Base-by-base conservation (phyloP, 2,329 filamentous ascomycete genomes). In the Ophiostoma novo-ulmi region DNA sequence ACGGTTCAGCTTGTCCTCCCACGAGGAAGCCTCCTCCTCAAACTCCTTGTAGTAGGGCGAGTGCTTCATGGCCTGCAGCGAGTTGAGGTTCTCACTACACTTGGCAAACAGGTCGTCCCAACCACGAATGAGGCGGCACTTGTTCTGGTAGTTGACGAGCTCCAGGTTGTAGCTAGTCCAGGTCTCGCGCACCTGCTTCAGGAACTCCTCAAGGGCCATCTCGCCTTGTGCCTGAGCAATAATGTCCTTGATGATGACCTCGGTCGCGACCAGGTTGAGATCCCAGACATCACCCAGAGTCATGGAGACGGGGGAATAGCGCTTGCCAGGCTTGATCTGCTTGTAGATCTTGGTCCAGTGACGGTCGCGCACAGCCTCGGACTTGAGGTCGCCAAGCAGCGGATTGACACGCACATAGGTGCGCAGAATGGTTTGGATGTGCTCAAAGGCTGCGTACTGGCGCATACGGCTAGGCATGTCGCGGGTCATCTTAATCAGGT, bases 1-100 rank as follows among this genome's bases (percentile, higher is more conserved):
- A 65, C 95, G 89, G 79, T 98, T 99, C 36, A 99, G 86, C 79
- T 97, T 97, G 81, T 99, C 96, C 80, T 99, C 96, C 95, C 95
- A 99, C 0, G 91, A 88, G 0, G 93, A 91, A 7, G 96, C 96
- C 76, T 99, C 95, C 76, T 99, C 95, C 78, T 99, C 95, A 73
- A 99, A 99, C 76, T 98, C 94, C 80, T 97, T 98, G 85, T 97
- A 99, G 80, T 99, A 99, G 0, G 95, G 95, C 5, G 95, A 99
- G 80, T 99, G 94, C 78, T 93, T 91, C 96, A 99, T 99, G 35
- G 95, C 95, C 80, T 98, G 95, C 67, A 99, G 83, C 6, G 95
- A 98, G 81, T 97, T 98, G 71, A 99, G 82, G 76, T 99, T 97
- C 79, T 99, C 95, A 77, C 94, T 97, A 80, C 95, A 99, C 79